Conservation (phyloP, 2,329 filamentous ascomycete species). For the Westerdykella aurantiaca region DNA sequence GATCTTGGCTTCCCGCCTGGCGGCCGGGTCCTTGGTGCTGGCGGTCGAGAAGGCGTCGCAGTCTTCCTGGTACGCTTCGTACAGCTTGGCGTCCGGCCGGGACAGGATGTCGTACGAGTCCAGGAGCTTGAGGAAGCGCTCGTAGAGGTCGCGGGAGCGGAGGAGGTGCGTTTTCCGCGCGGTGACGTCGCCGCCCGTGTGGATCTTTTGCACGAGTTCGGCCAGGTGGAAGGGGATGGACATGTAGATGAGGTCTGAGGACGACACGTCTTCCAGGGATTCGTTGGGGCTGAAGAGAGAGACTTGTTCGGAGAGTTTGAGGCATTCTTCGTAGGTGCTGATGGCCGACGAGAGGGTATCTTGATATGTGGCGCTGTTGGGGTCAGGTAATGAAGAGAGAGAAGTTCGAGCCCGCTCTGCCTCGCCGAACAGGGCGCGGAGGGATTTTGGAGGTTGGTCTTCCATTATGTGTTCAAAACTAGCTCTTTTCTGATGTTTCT, state of each 20-base stretch:
- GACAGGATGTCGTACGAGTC: slow-evolving; percentile 73
- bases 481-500: too few relatives aligned
- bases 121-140: slow-evolving; percentile 68
- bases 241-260: slow-evolving; percentile 74
- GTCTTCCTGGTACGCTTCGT: slow-evolving; percentile 67
- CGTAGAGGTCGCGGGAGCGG: slow-evolving; percentile 64
- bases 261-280: slow-evolving; percentile 76
- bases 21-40: slow-evolving; percentile 59
- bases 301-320: slow-evolving; percentile 61
- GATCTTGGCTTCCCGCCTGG: slow-evolving; percentile 77
- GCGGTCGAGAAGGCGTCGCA: slow-evolving; percentile 68
- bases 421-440: slow-evolving; percentile 50
- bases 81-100: slow-evolving; percentile 59
- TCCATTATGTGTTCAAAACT: slow-evolving; percentile 12
- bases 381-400: slow-evolving; percentile 60
- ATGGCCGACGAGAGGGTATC: slow-evolving; percentile 63
- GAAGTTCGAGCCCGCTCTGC: slow-evolving; percentile 52
- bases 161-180: slow-evolving; percentile 57
- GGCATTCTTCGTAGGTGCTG: slow-evolving; percentile 65
- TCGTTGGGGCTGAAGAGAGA: slow-evolving; percentile 91
- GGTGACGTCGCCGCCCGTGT: slow-evolving; percentile 48
- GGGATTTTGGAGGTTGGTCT: slow-evolving; percentile 46
- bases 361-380: slow-evolving; percentile 60
- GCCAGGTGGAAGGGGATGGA: slow-evolving; percentile 72
- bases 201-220: slow-evolving; percentile 66